Percentiles rank a stretch among this genome's conserved stretches.
Evolutionary conservation across 2,329 filamentous ascomycete species (phyloP).

Genomic region (Apiospora rasikravindrae): DNA sequence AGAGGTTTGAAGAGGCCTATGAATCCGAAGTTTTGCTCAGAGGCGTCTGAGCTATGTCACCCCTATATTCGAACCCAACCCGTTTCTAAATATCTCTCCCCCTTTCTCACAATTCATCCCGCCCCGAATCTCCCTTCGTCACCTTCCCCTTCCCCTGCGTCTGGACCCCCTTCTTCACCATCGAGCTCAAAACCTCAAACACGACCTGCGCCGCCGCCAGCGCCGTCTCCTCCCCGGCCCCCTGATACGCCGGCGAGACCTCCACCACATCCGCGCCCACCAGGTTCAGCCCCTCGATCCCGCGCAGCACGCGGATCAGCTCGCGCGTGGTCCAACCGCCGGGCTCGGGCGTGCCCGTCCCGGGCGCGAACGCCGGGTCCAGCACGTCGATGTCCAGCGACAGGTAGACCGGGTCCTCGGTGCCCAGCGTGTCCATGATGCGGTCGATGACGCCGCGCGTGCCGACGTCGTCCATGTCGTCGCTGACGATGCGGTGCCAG

Average conservation of each 20-base stretch:
- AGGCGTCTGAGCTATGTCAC: too few relatives aligned
- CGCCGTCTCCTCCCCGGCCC: constrained; percentile 78
- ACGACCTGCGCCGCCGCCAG: constrained; percentile 83
- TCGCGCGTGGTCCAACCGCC: constrained; percentile 92
- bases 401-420: constrained; percentile 79
- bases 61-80: too few relatives aligned
- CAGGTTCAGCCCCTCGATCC: constrained; percentile 81
- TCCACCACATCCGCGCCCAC: constrained; percentile 92
- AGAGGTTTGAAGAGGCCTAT: too few relatives aligned
- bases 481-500: constrained; percentile 79
- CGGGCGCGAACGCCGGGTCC: constrained; percentile 70
- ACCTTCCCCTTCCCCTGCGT: not conserved
- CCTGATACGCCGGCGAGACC: constrained; percentile 85
- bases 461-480: constrained; percentile 87
- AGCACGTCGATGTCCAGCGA: constrained; percentile 79
- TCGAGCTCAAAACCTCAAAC: constrained; percentile 82
- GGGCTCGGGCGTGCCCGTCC: constrained; percentile 87
- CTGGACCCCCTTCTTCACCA: constrained; percentile 61
- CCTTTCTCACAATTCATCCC: constrained; percentile 28
- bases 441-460: constrained; percentile 69
- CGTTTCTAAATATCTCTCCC: too few relatives aligned
- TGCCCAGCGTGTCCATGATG: constrained; percentile 76
- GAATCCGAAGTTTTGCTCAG: too few relatives aligned
- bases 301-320: constrained; percentile 81
- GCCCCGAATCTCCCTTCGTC: not conserved